Evolutionary conservation across 768 basidiomycete species (phyloP).

Genomic region (Pulveroboletus ravenelii): DNA sequence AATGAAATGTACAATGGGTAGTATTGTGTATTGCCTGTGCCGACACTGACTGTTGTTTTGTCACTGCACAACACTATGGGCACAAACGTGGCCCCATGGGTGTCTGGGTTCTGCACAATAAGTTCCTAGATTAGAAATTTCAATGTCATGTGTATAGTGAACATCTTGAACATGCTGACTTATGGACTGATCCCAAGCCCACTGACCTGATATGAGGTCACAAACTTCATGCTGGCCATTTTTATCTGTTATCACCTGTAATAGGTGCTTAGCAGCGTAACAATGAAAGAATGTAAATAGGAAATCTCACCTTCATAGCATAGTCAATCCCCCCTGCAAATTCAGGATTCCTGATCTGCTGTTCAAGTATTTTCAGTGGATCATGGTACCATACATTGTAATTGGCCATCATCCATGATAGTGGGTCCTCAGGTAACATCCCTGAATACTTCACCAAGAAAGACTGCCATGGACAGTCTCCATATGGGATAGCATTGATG

Average conservation of each 20-base stretch:
- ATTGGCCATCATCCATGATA: not conserved
- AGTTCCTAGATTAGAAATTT: constrained; percentile 15
- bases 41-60: constrained; percentile 12
- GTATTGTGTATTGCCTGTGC: constrained; percentile 4
- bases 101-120: constrained; percentile 15
- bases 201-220: constrained; percentile 10
- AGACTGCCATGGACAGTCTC: not conserved
- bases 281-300: too few species aligned
- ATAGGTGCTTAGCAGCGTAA: not conserved
- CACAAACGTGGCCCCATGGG: constrained; percentile 10
- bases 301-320: not conserved
- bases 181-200: constrained; percentile 10
- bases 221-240: not conserved
- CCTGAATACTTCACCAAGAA: not conserved
- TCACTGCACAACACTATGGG: constrained; percentile 19
- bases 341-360: not conserved
- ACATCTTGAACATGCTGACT: not conserved
- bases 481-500: not conserved
- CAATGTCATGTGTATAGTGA: not conserved
- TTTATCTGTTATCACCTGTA: not conserved
- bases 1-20: constrained; percentile 14
- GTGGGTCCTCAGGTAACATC: not conserved
- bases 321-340: not conserved
- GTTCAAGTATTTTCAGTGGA: not conserved
- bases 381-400: not conserved